Evolutionary conservation across 192 early-diverging fungal species (phyloP), one percentile per base, ranked within the genome.

Genomic region (Geosiphon pyriformis): DNA sequence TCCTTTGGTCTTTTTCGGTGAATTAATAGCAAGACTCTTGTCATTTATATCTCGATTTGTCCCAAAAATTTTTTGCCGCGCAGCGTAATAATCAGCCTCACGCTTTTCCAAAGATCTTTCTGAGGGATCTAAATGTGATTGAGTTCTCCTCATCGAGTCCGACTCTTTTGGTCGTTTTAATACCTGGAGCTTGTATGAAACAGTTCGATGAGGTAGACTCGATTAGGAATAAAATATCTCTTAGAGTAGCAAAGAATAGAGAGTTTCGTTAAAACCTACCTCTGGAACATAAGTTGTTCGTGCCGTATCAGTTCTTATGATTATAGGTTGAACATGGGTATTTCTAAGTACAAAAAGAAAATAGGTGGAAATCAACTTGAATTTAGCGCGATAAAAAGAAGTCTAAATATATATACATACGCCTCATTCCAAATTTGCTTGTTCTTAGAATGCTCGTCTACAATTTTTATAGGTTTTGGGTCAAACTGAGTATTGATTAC

Each of bases 1-100:
- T n/a, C n/a, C n/a, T n/a, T n/a, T n/a, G n/a, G n/a, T n/a, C n/a
- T n/a, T n/a, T n/a, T n/a, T n/a, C n/a, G n/a, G n/a, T n/a, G n/a
- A n/a, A n/a, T n/a, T n/a, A n/a, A n/a, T n/a, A n/a, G n/a, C n/a
- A n/a, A n/a, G n/a, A n/a, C n/a, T n/a, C n/a, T n/a, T n/a, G n/a
- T n/a, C n/a, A n/a, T n/a, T n/a, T n/a, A n/a, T n/a, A n/a, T n/a
- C n/a, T n/a, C n/a, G 26, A 54, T 54, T 54, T 20, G 52, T 8
- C 52, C 63, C 63, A 20, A 65, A 65, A 23, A 65, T 65, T 37
- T 65, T 65, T 54, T 55, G 63, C 34, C 63, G 25, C 49, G 63
- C 63, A 8, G 31, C 32, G 23, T 35, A 35, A 37, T 65, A 65
- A 32, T 65, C 29, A 23, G 49, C 52, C n/a, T 65, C 63, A 29